phyloP scores from a whole-genome alignment of 2,329 filamentous ascomycete genomes.

The Talaromyces sp. region DNA sequence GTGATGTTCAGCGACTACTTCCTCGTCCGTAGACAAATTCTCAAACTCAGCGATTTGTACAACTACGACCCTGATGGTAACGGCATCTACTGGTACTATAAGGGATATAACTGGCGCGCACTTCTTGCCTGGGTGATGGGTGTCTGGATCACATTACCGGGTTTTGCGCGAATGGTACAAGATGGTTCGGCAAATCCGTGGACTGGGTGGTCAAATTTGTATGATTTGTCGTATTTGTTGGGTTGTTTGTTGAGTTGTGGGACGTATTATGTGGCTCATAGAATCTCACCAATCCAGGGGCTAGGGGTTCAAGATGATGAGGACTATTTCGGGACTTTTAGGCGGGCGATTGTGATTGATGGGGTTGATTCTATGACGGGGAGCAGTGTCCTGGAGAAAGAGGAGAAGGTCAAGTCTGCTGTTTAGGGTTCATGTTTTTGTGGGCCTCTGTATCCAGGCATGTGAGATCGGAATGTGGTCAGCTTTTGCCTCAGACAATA shows the following conservation, averaged over 20 bases:
- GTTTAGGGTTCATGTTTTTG: not conserved
- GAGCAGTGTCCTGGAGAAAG: not conserved
- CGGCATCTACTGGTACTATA: slow-evolving; percentile 4
- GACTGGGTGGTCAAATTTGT: slow-evolving; percentile 8
- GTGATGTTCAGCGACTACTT: slow-evolving; percentile 13
- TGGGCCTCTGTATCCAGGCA: not conserved
- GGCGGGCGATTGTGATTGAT: not conserved
- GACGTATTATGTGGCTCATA: not conserved
- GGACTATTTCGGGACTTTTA: slow-evolving; percentile 10
- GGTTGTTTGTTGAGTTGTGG: not conserved
- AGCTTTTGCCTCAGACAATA: not conserved
- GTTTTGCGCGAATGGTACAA: not conserved
- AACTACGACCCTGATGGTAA: not conserved
- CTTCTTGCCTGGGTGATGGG: slow-evolving; percentile 10
- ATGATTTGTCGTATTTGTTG: slow-evolving; percentile 8
- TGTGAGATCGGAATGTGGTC: not conserved
- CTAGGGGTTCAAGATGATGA: slow-evolving; percentile 1
- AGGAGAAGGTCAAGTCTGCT: slow-evolving; percentile 2
- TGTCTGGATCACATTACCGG: slow-evolving; percentile 4
- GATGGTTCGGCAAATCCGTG: not conserved
- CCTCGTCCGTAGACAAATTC: slow-evolving; percentile 3
- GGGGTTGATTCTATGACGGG: not conserved
- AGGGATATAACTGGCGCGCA: slow-evolving; percentile 13
- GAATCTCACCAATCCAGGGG: not conserved
- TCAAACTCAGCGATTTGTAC: slow-evolving; percentile 11